A percentile compares a stretch with the other conserved stretches of the same genome.
Evolutionary conservation across 345 rosid genomes (phyloP).

Genomic region (Bretschneidera sinensis): DNA sequence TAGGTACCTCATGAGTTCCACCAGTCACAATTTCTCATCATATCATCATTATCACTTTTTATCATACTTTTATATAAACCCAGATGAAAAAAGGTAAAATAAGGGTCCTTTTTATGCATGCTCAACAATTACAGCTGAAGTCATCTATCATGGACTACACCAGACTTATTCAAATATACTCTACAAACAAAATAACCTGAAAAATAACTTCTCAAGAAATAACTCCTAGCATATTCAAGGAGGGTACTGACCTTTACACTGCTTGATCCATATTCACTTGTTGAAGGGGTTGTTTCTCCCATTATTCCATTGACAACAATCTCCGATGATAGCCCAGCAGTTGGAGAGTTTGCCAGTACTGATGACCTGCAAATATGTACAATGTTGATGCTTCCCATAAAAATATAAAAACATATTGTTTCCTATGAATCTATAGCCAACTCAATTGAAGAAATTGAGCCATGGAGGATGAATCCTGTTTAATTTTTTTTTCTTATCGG

Average conservation of each 20-base stretch:
- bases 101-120: neutral
- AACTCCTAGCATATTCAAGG: too few relatives aligned
- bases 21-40: too few relatives aligned
- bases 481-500: too few relatives aligned
- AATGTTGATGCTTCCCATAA: neutral
- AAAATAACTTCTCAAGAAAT: too few relatives aligned
- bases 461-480: too few relatives aligned
- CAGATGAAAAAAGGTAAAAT: neutral
- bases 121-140: neutral
- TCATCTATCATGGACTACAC: neutral
- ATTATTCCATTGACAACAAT: constrained; percentile 58
- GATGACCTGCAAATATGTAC: constrained; percentile 53
- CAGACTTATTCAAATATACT: neutral
- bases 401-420: neutral
- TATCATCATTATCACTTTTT: too few relatives aligned
- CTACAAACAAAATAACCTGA: neutral
- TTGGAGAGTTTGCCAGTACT: constrained; percentile 41
- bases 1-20: too few relatives aligned
- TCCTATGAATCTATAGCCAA: too few relatives aligned
- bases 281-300: constrained; percentile 53
- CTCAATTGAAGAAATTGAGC: too few relatives aligned
- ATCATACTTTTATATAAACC: neutral
- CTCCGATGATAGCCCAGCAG: constrained; percentile 65
- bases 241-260: constrained; percentile 63
- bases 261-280: constrained; percentile 61